Base-by-base conservation (phyloP, 495 filamentous ascomycete species). In the Penicillium cataractarum region DNA sequence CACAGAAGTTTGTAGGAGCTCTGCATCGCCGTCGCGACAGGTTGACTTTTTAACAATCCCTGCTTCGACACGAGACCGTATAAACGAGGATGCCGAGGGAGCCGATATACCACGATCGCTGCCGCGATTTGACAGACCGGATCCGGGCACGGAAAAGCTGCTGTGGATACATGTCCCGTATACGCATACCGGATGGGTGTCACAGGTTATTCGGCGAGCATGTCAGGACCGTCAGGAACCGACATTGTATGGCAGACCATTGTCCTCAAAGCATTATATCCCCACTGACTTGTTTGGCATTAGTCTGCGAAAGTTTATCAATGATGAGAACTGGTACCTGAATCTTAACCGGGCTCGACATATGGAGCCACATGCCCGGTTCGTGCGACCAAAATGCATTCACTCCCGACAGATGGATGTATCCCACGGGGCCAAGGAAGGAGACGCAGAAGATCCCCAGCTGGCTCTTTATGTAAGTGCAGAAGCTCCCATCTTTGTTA, bases 141-240 rank as follows among this genome's bases (percentile, higher is more conserved):
- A 77, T 51, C 65, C 73, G 42, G 73, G 68, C 15, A 78, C 70
- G 0, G 78, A 81, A 55, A 76, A 86, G 66, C 81, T 89, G 37
- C 79, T 84, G 57, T 90, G 87, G 88, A 83, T 89, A 39, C 88
- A 90, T 66, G 71, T 89, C 29, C 87, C 87, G 0, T 90, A 83
- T 61, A 90, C 84, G 4, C 86, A 89, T 69, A 83, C 87, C 3
- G 79, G 81, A 7, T 90, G 87, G 87, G 87, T 89, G 13, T 85
- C 83, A 26, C 66, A 62, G 22, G 60, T 73, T 15, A 70, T 73
- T 6, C 60, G 65, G 0, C 66, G 61, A 6, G 64, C 65, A 4
- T 67, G 64, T 31, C 51, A 66, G n/a, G 71, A 68, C 37, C 60
- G 70, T 63, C 76, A 68, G 63, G 71, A 69, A 2, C 55, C 70